Conservation (phyloP, 2,329 filamentous ascomycete genomes). For the Lachnellula suecica region DNA sequence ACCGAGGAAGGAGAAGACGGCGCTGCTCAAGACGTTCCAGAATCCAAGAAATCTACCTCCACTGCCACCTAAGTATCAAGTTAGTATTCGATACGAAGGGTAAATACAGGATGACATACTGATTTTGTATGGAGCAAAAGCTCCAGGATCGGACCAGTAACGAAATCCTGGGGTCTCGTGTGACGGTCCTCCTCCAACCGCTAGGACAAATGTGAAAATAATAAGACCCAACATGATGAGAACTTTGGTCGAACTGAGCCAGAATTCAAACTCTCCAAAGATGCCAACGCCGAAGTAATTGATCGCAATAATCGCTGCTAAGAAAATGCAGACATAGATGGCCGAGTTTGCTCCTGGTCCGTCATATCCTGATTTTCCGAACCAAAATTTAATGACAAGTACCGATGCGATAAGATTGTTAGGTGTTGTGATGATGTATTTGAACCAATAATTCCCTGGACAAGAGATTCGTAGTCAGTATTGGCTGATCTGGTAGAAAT, state of each 20-base stretch:
- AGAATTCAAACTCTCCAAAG: conserved; percentile 51
- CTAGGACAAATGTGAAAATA: conserved; percentile 62
- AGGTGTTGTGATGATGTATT: conserved; percentile 80
- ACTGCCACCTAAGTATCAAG: conserved; percentile 42
- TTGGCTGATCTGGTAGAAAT: not conserved
- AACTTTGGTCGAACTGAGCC: conserved; percentile 59
- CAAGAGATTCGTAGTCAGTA: conserved; percentile 10
- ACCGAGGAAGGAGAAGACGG: conserved; percentile 60
- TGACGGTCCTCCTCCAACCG: conserved; percentile 62
- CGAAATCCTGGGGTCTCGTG: conserved; percentile 49
- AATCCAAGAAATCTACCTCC: conserved; percentile 57
- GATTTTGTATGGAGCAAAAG: conserved; percentile 35
- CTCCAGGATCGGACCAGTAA: conserved; percentile 48
- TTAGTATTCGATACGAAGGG: conserved; percentile 9
- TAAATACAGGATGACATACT: conserved; percentile 15
- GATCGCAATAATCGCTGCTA: conserved; percentile 61
- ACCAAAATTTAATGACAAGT: conserved; percentile 78
- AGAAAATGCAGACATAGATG: conserved; percentile 74
- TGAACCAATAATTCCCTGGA: conserved; percentile 33
- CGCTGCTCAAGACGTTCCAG: conserved; percentile 50
- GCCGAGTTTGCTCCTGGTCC: conserved; percentile 63
- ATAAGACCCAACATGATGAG: conserved; percentile 66
- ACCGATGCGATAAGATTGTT: conserved; percentile 83
- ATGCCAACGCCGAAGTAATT: conserved; percentile 56
- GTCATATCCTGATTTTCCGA: conserved; percentile 43